These are phyloP conservation scores for Aspergillus carlsbadensis DNA, from an alignment of 495 filamentous ascomycete genomes.

Conservation along the genomic window DNA sequence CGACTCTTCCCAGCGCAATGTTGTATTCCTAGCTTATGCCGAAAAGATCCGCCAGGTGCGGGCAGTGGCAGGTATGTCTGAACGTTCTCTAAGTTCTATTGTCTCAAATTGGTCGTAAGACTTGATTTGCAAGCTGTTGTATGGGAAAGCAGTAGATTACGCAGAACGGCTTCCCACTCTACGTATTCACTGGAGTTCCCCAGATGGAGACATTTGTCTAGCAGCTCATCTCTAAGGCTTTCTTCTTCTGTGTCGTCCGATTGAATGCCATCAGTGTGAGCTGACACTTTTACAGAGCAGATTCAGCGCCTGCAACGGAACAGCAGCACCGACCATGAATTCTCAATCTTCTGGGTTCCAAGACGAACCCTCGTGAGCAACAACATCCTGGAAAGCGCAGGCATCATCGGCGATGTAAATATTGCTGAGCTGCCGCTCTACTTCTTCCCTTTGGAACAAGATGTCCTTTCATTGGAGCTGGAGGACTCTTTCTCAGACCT, in stretches of 20 bases:
- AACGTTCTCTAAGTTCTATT: not conserved
- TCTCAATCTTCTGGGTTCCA: slow-evolving; percentile 91
- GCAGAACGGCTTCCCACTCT: slow-evolving; percentile 56
- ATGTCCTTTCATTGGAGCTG: slow-evolving; percentile 87
- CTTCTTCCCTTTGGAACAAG: slow-evolving; percentile 88
- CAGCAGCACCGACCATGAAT: slow-evolving; percentile 86
- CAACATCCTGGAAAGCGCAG: slow-evolving; percentile 87
- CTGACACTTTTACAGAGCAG: slow-evolving; percentile 71
- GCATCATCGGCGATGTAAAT: slow-evolving; percentile 88
- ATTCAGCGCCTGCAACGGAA: slow-evolving; percentile 84
- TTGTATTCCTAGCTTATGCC: slow-evolving; percentile 87
- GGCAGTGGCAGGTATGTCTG: slow-evolving; percentile 80
- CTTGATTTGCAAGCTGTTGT: not conserved
- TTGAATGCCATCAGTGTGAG: slow-evolving; percentile 55
- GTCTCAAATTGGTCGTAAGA: no score
- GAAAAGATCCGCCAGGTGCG: slow-evolving; percentile 81
- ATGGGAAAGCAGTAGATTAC: slow-evolving; percentile 60
- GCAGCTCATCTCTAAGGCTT: slow-evolving; percentile 46
- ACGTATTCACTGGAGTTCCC: slow-evolving; percentile 66
- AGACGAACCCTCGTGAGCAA: slow-evolving; percentile 89
- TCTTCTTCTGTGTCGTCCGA: slow-evolving; percentile 34
- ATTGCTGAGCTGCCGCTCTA: slow-evolving; percentile 81
- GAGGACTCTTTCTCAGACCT: slow-evolving; percentile 84
- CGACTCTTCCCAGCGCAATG: slow-evolving; percentile 90
- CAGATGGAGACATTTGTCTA: slow-evolving; percentile 48